These are phyloP conservation scores for Discostella stelligera DNA, from an alignment of 352 stramenopile genomes.

Conservation along the genomic window DNA sequence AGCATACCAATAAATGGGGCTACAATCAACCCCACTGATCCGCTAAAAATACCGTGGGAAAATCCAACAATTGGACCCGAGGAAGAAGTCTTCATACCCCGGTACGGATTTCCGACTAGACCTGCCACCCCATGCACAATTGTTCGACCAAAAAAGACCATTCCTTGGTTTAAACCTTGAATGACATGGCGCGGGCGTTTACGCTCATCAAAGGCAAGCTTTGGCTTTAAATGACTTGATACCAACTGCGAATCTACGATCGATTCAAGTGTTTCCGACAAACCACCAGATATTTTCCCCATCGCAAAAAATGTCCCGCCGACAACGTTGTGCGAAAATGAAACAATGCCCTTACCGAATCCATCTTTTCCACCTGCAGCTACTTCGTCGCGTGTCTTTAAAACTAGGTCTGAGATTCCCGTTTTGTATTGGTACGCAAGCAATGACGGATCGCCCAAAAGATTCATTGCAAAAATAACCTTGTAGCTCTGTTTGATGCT, in stretches of 20 bases:
- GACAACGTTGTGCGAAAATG: constrained; percentile 49
- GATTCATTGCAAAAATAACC: constrained; percentile 60
- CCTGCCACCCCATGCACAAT: constrained; percentile 51
- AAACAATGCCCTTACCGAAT: constrained; percentile 54
- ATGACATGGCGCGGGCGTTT: constrained; percentile 45
- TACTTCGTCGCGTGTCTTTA: constrained; percentile 52
- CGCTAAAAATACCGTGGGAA: constrained; percentile 47
- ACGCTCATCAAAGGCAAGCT: constrained; percentile 19
- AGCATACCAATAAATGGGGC: constrained; percentile 56
- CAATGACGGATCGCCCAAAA: constrained; percentile 56
- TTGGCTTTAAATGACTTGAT: constrained; percentile 54
- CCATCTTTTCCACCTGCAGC: constrained; percentile 55
- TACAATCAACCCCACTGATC: constrained; percentile 43
- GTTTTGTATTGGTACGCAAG: constrained; percentile 56
- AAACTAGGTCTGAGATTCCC: constrained; percentile 48
- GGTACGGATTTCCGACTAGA: constrained; percentile 58
- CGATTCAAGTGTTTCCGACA: constrained; percentile 46
- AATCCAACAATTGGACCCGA: constrained; percentile 31
- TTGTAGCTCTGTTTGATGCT: constrained; percentile 66
- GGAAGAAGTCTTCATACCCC: constrained; percentile 35
- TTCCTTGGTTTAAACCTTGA: constrained; percentile 57
- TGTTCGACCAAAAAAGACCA: constrained; percentile 42
- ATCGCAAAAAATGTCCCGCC: constrained; percentile 50
- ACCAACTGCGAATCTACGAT: constrained; percentile 39
- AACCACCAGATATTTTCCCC: constrained; percentile 46